Evolutionary conservation across 495 filamentous ascomycete species (phyloP), one percentile per base, ranked within the genome.

Genomic region (Lepraria neglecta): DNA sequence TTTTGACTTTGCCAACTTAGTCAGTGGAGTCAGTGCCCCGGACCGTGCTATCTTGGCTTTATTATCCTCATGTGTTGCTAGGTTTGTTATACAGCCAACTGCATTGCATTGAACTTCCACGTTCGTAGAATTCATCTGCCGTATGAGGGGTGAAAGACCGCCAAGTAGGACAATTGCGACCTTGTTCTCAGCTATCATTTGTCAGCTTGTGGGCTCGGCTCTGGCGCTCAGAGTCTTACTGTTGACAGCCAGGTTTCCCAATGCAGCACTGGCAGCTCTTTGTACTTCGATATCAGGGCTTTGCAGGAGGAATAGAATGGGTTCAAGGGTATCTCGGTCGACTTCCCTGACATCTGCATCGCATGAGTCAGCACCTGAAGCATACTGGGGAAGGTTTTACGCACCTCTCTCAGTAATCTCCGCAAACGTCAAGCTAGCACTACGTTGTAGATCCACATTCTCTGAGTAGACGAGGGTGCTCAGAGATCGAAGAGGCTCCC

Each of bases 41-140:
- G 95, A 97, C 50, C 90, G 85, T 65, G 94, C 95, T 68, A 98
- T 98, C 75, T 95, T 97, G 46, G 95, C 90, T 77, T 98, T 98
- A 75, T 98, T 98, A 58, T 97, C 94, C 75, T 98, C 94, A 69
- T 98, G 94, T 1, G 94, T 98, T 61, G 94, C 94, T 33, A 98
- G 74, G 70, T 98, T 98, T 5, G 94, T 98, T 68, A 98, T 97
- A 76, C 94, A 98, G 46, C 94, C 94, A 54, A 98, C 94, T 40
- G 94, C 94, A 71, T 98, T 98, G 81, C 94, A 98, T 73, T 97
- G 94, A 38, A 98, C 94, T 74, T 98, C 94, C 64, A 98, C 94
- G 67, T 98, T 98, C n/a, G 87, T 84, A 45, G 92, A 97, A 80
- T 91, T 91, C 94, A 98, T 98, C 74, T 97, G 95, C 52, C 89